phyloP scores from a whole-genome alignment of 768 basidiomycete genomes.

The Xerocomellus intermedius region DNA sequence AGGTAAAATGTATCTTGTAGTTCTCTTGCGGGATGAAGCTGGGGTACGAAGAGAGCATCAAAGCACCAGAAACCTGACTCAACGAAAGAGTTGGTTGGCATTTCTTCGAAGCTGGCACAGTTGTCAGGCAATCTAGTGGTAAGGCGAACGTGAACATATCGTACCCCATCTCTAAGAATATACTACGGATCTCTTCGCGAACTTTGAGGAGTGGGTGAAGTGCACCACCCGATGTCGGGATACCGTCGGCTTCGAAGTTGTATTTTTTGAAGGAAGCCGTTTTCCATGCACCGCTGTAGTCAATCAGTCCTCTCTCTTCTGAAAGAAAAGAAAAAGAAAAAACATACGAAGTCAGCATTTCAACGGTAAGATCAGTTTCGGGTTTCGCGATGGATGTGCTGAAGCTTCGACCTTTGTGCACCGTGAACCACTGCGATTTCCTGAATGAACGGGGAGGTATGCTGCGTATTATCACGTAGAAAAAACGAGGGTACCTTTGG shows the following conservation, averaged over 20 bases:
- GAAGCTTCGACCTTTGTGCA: conserved; percentile 82
- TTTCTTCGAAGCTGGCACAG: conserved; percentile 83
- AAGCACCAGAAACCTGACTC: conserved; percentile 99
- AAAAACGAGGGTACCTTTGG: conserved; percentile 57
- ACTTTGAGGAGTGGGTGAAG: conserved; percentile 97
- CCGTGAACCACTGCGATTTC: conserved; percentile 94
- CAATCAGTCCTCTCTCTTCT: neutral
- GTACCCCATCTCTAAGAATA: conserved; percentile 99
- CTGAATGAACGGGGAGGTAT: conserved; percentile 39
- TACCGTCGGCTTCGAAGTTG: conserved; percentile 96
- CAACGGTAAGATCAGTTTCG: conserved; percentile 94
- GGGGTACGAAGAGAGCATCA: conserved; percentile 96
- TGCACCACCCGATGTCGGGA: conserved; percentile 85
- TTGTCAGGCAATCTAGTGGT: neutral
- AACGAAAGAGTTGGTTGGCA: conserved; percentile 95
- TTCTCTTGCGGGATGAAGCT: conserved; percentile 98
- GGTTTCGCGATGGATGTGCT: conserved; percentile 89
- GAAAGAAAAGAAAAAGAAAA: neutral
- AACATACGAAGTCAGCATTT: conserved; percentile 88
- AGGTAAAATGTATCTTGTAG: conserved; percentile 98
- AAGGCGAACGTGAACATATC: conserved; percentile 19
- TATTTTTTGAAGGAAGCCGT: conserved; percentile 94
- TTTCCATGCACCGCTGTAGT: conserved; percentile 87
- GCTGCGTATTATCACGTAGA: neutral
- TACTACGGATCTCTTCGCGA: conserved; percentile 93